Conservation (phyloP, 2,329 filamentous ascomycete genomes). For the Neonectria coccinea region DNA sequence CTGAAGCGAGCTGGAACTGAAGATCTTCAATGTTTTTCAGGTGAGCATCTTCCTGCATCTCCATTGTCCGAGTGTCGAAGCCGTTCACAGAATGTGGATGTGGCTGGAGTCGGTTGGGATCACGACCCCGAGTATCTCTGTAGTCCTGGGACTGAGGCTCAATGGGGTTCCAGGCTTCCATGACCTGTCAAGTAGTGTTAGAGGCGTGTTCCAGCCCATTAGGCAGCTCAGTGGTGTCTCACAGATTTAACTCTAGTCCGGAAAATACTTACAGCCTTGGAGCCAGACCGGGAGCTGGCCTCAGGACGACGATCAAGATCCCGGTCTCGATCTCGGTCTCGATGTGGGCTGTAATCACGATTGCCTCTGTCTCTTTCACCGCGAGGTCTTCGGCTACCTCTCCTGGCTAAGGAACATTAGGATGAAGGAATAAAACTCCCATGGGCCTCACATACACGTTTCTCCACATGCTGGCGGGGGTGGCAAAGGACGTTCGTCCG, state of each 20-base stretch:
- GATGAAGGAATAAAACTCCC: too few species aligned
- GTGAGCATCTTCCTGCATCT: not conserved
- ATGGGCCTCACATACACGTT: not conserved
- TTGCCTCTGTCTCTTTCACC: not conserved
- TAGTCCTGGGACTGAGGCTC: too few species aligned
- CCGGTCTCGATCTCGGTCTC: too few species aligned
- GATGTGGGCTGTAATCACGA: not conserved
- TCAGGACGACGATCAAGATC: too few species aligned
- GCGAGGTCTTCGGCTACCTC: not conserved
- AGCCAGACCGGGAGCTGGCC: too few species aligned
- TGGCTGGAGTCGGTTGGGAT: not conserved
- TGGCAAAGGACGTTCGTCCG: not conserved
- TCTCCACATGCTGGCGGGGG: not conserved
- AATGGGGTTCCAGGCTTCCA: too few species aligned
- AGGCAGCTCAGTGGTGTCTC: too few species aligned
- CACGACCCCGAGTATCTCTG: too few species aligned
- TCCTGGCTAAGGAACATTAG: not conserved
- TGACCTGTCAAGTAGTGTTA: too few species aligned
- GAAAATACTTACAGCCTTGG: too few species aligned
- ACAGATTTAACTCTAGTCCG: too few species aligned
- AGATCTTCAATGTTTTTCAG: not conserved
- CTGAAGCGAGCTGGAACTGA: not conserved
- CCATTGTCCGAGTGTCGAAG: not conserved
- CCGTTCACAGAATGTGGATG: not conserved
- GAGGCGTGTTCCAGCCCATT: too few species aligned